These are phyloP conservation scores for Aspergillus costaricaensis DNA, from an alignment of 2,329 filamentous ascomycete species.

Conservation along the genomic window DNA sequence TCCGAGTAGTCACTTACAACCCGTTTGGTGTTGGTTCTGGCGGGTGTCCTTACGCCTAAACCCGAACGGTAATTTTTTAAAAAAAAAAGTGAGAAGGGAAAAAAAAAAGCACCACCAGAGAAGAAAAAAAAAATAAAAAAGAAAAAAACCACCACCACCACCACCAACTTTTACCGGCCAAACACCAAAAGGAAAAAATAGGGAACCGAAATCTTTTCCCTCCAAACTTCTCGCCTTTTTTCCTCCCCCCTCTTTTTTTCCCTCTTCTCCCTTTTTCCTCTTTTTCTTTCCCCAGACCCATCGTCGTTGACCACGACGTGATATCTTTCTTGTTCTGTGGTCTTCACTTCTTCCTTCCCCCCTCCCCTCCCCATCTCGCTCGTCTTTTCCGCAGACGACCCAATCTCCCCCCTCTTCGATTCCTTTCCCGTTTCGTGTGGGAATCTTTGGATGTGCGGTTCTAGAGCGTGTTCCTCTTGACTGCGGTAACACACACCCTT, in stretches of 20 bases:
- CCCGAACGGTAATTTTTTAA: slow-evolving; percentile 1
- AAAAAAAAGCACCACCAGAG: slow-evolving; percentile 3
- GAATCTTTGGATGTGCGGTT: slow-evolving; percentile 25
- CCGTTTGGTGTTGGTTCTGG: slow-evolving; percentile 9
- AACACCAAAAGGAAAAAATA: slow-evolving; percentile 20
- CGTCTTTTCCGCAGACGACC: slow-evolving; percentile 3
- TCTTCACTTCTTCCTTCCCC: slow-evolving; percentile 18
- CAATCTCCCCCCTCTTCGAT: slow-evolving; percentile 5
- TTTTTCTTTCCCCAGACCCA: slow-evolving; percentile 20
- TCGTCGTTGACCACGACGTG: slow-evolving; percentile 27
- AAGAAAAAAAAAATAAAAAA: slow-evolving; percentile 5
- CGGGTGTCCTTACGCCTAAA: slow-evolving; percentile 6
- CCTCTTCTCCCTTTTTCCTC: slow-evolving; percentile 12
- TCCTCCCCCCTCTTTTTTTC: slow-evolving; percentile 21
- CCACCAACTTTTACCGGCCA: slow-evolving; percentile 7
- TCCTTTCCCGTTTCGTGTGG: slow-evolving; percentile 15
- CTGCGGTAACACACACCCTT: slow-evolving; percentile 22
- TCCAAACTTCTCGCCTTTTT: slow-evolving; percentile 11
- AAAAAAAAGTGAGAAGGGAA: background rate
- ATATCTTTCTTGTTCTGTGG: slow-evolving; percentile 18
- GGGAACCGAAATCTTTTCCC: slow-evolving; percentile 16
- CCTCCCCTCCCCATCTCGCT: slow-evolving; percentile 14
- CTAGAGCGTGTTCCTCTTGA: slow-evolving; percentile 22
- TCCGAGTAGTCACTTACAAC: background rate
- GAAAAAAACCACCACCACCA: slow-evolving; percentile 4